Percentiles rank a stretch among this genome's conserved stretches.
Conservation (phyloP, 148 eudicot genomes). For the Cornus kousa region DNA sequence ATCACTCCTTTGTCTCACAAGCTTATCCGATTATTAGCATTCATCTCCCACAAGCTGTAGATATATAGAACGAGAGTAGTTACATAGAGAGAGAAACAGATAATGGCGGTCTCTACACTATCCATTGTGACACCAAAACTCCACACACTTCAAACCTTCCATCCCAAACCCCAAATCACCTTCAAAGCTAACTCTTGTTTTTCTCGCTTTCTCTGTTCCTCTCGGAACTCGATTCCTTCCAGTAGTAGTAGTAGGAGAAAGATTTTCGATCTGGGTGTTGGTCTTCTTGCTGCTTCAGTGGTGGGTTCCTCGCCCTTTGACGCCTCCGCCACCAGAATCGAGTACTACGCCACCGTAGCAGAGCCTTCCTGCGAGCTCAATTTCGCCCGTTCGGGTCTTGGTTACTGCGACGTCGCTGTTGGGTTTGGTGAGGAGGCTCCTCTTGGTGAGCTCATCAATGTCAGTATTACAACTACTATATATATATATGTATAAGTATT, state of each 20-base stretch:
- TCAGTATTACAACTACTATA: constrained; percentile 17
- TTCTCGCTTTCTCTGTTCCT: constrained; percentile 11
- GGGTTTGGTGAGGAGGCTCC: constrained; percentile 75
- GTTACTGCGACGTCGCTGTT: constrained; percentile 62
- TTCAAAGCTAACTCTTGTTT: constrained; percentile 1
- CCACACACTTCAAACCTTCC: constrained; percentile 13
- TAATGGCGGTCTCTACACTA: constrained; percentile 24
- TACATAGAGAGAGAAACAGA: background rate
- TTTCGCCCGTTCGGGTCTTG: constrained; percentile 70
- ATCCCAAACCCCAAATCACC: constrained; percentile 11
- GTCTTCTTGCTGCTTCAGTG: constrained; percentile 53
- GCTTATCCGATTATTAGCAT: too few species aligned
- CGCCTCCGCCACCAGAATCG: constrained; percentile 74
- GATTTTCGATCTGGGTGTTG: constrained; percentile 28
- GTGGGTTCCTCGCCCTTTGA: constrained; percentile 43
- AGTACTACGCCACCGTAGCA: constrained; percentile 77
- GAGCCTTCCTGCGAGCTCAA: constrained; percentile 79
- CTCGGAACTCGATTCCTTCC: background rate
- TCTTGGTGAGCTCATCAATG: constrained; percentile 65
- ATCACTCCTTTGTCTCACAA: too few species aligned
- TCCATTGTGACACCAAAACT: constrained; percentile 25
- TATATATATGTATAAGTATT: background rate
- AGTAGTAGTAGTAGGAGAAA: constrained; percentile 17
- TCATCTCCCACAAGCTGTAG: constrained; percentile 13
- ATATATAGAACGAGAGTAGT: background rate